Percentiles rank a stretch among this genome's conserved stretches.
phyloP scores from a whole-genome alignment of 805 yeast genomes.

The Ogataea pini region DNA sequence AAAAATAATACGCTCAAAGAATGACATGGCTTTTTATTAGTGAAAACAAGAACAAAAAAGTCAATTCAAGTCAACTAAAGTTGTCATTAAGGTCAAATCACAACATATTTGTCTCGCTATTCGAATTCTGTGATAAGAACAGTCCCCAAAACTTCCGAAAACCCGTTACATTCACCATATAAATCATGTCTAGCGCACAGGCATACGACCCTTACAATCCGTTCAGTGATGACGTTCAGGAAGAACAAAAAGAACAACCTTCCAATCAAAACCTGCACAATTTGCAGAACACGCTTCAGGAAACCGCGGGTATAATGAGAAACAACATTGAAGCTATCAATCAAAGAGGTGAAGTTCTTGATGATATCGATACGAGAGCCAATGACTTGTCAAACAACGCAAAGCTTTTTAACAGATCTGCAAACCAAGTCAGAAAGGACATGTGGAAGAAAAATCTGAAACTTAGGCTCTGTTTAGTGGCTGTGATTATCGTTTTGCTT shows the following conservation, averaged over 20 bases:
- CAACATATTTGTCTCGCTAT: not conserved
- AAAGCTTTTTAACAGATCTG: constrained; percentile 93
- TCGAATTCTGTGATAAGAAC: too few species aligned
- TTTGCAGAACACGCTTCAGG: constrained; percentile 42
- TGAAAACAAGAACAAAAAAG: not conserved
- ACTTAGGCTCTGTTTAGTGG: constrained; percentile 89
- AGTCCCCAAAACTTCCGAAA: not conserved
- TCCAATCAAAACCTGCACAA: constrained; percentile 30
- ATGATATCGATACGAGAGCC: constrained; percentile 88
- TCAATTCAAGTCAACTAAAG: not conserved
- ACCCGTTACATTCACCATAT: not conserved
- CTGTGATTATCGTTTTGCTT: constrained; percentile 72
- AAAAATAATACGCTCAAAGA: not conserved
- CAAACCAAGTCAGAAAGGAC: constrained; percentile 94
- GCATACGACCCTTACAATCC: constrained; percentile 39
- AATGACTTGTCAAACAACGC: constrained; percentile 91
- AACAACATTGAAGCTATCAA: constrained; percentile 95
- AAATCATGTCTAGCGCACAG: constrained; percentile 35
- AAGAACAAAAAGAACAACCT: constrained; percentile 25
- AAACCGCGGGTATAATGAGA: constrained; percentile 96
- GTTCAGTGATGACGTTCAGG: constrained; percentile 33
- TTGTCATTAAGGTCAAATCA: too few species aligned
- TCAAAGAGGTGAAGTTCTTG: constrained; percentile 91
- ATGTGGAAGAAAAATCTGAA: constrained; percentile 99
- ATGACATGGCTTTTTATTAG: constrained; percentile 6